A percentile compares a stretch with the other conserved stretches of the same genome.
Conservation (phyloP, 1,139 yeast species). For the Candida freyschussii region DNA sequence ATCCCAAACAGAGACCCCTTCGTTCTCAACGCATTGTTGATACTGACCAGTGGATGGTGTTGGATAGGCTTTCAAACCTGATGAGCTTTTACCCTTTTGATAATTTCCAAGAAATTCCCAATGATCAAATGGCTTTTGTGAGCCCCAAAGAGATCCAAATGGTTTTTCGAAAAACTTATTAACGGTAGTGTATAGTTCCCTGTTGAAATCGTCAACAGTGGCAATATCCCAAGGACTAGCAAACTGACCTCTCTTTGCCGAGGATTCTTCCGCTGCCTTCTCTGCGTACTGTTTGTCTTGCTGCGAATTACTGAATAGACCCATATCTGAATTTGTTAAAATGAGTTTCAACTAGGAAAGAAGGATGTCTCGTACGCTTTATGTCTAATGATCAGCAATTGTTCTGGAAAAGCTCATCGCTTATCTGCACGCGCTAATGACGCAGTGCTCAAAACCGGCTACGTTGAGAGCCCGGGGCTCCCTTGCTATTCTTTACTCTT, state of each 20-base stretch:
- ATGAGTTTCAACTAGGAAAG: too few relatives aligned
- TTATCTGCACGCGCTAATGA: too few relatives aligned
- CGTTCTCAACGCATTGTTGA: conserved; percentile 53
- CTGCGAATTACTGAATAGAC: conserved; percentile 7
- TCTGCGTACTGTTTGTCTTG: conserved; percentile 10
- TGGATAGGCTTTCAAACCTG: conserved; percentile 52
- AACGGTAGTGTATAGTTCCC: neutral
- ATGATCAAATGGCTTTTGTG: conserved; percentile 6
- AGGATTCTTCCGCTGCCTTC: conserved; percentile 2
- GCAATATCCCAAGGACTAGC: conserved; percentile 4
- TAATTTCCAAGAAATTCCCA: conserved; percentile 13
- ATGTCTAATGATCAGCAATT: too few relatives aligned
- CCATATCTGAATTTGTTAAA: too few relatives aligned
- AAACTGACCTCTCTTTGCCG: conserved; percentile 1
- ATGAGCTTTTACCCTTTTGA: conserved; percentile 11
- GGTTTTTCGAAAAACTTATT: conserved; percentile 1
- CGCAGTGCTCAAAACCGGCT: too few relatives aligned
- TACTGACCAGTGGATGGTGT: conserved; percentile 61
- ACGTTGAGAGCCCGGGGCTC: too few relatives aligned
- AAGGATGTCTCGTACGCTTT: too few relatives aligned
- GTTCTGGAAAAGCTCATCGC: too few relatives aligned
- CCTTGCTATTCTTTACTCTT: too few relatives aligned
- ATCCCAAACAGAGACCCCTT: conserved; percentile 79
- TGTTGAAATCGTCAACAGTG: conserved; percentile 7
- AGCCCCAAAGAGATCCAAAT: neutral